Conservation (phyloP, 208 protist species). For the Trypanosoma lewisi region DNA sequence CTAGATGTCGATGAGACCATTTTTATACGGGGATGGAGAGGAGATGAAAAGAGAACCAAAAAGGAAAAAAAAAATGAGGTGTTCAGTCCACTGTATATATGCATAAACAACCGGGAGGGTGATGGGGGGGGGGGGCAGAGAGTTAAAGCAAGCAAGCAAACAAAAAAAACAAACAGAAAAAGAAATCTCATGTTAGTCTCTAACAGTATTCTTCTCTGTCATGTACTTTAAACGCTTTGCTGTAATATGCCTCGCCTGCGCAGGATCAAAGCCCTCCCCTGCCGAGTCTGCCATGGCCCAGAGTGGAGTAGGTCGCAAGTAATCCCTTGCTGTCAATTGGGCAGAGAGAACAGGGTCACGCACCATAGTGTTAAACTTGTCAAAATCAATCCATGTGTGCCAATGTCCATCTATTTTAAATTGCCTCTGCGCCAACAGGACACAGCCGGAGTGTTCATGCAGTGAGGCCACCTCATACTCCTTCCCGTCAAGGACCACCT, state of each 20-base stretch:
- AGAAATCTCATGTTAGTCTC: neutral
- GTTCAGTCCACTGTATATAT: too few relatives aligned
- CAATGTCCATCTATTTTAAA: constrained; percentile 62
- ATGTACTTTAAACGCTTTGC: constrained; percentile 43
- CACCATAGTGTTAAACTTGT: constrained; percentile 70
- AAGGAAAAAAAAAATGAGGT: too few relatives aligned
- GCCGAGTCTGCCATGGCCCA: constrained; percentile 70
- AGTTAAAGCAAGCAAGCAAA: constrained; percentile 11
- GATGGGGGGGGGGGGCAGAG: too few relatives aligned
- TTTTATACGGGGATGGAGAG: neutral
- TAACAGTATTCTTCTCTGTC: neutral
- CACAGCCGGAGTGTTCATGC: constrained; percentile 89
- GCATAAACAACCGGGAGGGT: too few relatives aligned
- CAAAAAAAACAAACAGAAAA: neutral
- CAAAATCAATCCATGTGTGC: constrained; percentile 90
- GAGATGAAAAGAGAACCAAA: constrained; percentile 14
- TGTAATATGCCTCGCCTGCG: constrained; percentile 66
- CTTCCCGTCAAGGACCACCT: constrained; percentile 48
- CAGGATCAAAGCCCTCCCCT: constrained; percentile 86
- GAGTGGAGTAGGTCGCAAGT: constrained; percentile 66
- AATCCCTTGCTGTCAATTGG: constrained; percentile 62
- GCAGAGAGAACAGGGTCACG: constrained; percentile 31
- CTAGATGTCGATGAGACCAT: too few relatives aligned
- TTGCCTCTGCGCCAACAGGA: constrained; percentile 74
- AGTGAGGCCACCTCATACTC: constrained; percentile 74